phyloP scores from a whole-genome alignment of 2,329 filamentous ascomycete species.

The Claviceps fusiformis region DNA sequence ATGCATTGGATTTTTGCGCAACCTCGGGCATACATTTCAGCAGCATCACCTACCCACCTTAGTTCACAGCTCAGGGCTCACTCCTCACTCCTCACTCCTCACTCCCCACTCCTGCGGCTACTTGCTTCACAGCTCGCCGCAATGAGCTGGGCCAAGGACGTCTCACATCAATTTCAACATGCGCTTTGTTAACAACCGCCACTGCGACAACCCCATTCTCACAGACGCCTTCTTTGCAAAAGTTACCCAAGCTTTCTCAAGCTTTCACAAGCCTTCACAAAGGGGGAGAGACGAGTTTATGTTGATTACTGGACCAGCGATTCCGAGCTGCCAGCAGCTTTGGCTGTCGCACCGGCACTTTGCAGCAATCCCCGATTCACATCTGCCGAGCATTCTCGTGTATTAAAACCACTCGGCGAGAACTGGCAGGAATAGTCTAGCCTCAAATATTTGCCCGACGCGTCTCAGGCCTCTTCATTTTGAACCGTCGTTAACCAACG shows the following conservation, averaged over 20 bases:
- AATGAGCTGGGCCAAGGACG: background rate
- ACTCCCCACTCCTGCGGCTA: too few species aligned
- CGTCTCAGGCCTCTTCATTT: background rate
- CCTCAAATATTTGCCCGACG: background rate
- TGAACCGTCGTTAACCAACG: background rate
- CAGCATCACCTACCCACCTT: background rate
- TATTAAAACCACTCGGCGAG: background rate
- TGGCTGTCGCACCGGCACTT: background rate
- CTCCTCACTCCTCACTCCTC: too few species aligned
- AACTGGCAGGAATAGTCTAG: background rate
- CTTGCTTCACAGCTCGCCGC: background rate
- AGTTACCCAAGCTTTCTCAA: background rate
- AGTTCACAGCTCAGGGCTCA: background rate
- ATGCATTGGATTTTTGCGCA: background rate
- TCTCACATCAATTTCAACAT: constrained; percentile 10
- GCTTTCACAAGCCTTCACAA: background rate
- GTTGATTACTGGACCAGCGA: background rate
- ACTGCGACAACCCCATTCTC: constrained; percentile 4
- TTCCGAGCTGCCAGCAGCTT: background rate
- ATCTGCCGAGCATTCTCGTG: background rate
- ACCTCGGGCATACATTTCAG: background rate
- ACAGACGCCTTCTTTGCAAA: background rate
- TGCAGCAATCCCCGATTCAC: background rate
- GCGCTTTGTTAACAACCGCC: constrained; percentile 13
- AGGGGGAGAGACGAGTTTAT: background rate